These are phyloP conservation scores for Trichoderma cornu-damae DNA, from an alignment of 2,329 filamentous ascomycete genomes.

Conservation along the genomic window DNA sequence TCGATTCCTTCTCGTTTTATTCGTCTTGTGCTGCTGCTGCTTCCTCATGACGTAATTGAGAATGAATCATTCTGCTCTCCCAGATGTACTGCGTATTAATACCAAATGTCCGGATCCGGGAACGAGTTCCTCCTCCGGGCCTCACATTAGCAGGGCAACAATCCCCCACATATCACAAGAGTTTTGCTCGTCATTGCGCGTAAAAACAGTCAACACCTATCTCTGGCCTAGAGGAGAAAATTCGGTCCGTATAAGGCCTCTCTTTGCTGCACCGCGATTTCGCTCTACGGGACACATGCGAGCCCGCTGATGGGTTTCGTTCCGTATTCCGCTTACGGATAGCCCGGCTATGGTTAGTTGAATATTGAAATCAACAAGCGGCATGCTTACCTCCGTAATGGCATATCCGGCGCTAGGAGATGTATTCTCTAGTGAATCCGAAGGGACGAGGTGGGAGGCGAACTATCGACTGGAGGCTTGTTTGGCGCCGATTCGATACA, in stretches of 20 bases:
- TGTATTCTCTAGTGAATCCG: neutral
- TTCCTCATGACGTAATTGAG: neutral
- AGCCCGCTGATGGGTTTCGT: neutral
- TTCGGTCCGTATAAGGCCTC: neutral
- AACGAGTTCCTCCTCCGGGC: neutral
- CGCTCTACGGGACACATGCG: neutral
- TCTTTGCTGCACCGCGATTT: neutral
- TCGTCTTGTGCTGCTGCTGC: too few species aligned
- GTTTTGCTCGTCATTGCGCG: neutral
- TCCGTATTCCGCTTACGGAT: neutral
- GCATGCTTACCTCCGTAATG: neutral
- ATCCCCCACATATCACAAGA: slow-evolving; percentile 3
- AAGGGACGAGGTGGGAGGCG: neutral
- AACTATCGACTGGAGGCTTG: neutral
- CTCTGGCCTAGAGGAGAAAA: neutral
- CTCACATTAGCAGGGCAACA: slow-evolving; percentile 8
- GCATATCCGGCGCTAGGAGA: neutral
- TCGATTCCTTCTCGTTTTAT: neutral
- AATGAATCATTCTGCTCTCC: slow-evolving; percentile 12
- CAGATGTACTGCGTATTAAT: too few species aligned
- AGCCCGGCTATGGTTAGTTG: neutral
- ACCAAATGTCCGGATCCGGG: neutral
- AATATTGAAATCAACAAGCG: neutral
- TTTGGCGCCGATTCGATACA: neutral
- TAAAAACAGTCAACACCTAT: neutral